Conservation (phyloP, 2,329 filamentous ascomycete genomes). For the Hirsutella rhossiliensis region DNA sequence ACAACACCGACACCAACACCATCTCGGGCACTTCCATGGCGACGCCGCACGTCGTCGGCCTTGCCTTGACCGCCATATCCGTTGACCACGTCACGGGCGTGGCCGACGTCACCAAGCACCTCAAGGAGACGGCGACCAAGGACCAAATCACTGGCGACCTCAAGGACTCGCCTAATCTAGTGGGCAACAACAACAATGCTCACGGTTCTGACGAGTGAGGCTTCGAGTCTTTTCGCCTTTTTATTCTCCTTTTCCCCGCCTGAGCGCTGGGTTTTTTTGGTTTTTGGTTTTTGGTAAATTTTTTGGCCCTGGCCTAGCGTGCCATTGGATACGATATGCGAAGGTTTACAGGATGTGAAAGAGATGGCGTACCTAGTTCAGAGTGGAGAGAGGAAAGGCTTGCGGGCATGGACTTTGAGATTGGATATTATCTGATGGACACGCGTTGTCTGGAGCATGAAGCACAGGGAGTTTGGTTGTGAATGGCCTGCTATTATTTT, state of each 20-base stretch:
- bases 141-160: constrained; percentile 26
- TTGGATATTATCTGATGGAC: no score
- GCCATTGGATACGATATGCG: no score
- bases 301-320: no score
- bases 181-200: constrained; percentile 39
- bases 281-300: no score
- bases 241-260: no score
- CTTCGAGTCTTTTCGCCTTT: no score
- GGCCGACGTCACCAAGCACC: constrained; percentile 25
- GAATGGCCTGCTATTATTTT: not conserved
- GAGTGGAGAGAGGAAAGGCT: no score
- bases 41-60: constrained; percentile 46
- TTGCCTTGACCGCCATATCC: constrained; percentile 35
- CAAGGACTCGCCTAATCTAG: constrained; percentile 30
- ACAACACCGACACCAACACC: constrained; percentile 27
- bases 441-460: not conserved
- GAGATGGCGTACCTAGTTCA: no score
- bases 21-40: constrained; percentile 56
- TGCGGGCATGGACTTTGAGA: no score
- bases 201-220: not conserved
- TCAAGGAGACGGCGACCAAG: constrained; percentile 28
- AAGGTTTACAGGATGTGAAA: no score
- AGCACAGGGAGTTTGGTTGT: not conserved
- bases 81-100: constrained; percentile 24
- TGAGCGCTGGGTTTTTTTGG: no score